A percentile compares a stretch with the other conserved stretches of the same genome.
Conservation (phyloP, 257 asterid genomes). For the Nicotiana sylvestris region DNA sequence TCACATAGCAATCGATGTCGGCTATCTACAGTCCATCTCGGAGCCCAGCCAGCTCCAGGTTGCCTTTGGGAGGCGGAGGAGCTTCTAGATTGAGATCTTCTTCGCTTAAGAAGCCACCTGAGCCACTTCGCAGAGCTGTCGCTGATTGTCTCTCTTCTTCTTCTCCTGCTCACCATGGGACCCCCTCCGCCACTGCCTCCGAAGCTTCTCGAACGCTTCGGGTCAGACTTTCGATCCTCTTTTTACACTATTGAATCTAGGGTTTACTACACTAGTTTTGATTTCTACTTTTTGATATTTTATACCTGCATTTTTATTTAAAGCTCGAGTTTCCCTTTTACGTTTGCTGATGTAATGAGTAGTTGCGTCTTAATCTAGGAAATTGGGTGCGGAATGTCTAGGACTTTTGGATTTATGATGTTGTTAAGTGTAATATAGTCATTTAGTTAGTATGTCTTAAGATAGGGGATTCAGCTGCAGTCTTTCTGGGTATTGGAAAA, state of each 20-base stretch:
- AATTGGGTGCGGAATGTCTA: not conserved
- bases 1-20: conserved; percentile 35
- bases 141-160: conserved; percentile 94
- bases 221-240: conserved; percentile 41
- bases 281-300: not conserved
- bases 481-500: conserved; percentile 2
- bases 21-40: conserved; percentile 69
- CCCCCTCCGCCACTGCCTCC: conserved; percentile 27
- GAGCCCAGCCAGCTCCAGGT: conserved; percentile 65
- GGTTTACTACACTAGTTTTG: conserved; percentile 4
- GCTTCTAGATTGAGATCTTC: conserved; percentile 91
- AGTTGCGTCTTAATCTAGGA: not conserved
- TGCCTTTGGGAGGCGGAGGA: conserved; percentile 54
- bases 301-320: not conserved
- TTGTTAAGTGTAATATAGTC: not conserved
- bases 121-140: conserved; percentile 96
- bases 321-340: not conserved
- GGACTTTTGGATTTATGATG: not conserved
- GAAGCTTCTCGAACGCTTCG: conserved; percentile 91
- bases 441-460: not conserved
- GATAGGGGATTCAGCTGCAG: not conserved
- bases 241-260: conserved; percentile 7
- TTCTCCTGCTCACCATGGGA: conserved; percentile 55
- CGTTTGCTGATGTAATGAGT: not conserved
- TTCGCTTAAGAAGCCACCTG: conserved; percentile 84